Evolutionary conservation across 1,284 basidiomycete species (phyloP), one percentile per base, ranked within the genome.

Genomic region (Sparassis latifolia): DNA sequence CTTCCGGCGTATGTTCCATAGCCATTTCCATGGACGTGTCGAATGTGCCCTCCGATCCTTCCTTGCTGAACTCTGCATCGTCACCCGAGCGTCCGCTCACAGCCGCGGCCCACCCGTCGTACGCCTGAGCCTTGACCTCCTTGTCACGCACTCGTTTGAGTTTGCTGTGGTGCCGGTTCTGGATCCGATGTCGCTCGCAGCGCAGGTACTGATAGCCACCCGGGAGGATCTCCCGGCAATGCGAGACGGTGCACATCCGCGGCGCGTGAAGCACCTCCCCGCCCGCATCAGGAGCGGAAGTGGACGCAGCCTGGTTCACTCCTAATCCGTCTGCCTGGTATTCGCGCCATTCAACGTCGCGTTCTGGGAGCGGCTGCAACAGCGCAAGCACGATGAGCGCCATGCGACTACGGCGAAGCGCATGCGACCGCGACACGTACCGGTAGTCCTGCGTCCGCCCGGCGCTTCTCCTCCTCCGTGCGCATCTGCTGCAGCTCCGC

Each of bases 191-290:
- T 48, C 74, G 71, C 54, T 79, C 78, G 60, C 78, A 81, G 29
- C 77, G 73, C 42, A 77, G 74, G 63, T 67, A 80, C 32, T 68
- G 64, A 59, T 79, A 78, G 39, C 67, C 61, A 0, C 69, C 68
- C 0, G 76, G 73, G 1, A 80, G 68, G 42, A 79, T 65, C 47
- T 70, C 70, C 55, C 77, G 76, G 52, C 79, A 80, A 55, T 80
- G 78, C 37, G 76, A 79, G 27, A 81, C 77, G 2, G 76, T 78
- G 55, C 78, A 80, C 75, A 80, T 78, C 30, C 75, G 73, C 12
- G 73, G 67, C 2, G 59, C 55, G 2, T 49, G 52, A 5, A 51
- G 50, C 9, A 44, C 42, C 41, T 48, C 35, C 40, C 48, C 9
- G 41, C 42, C 44, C 39, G 37, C 29, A 9, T 7, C 46, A 5